Base-by-base conservation (phyloP, 768 basidiomycete species). In the Butyriboletus loyo region DNA sequence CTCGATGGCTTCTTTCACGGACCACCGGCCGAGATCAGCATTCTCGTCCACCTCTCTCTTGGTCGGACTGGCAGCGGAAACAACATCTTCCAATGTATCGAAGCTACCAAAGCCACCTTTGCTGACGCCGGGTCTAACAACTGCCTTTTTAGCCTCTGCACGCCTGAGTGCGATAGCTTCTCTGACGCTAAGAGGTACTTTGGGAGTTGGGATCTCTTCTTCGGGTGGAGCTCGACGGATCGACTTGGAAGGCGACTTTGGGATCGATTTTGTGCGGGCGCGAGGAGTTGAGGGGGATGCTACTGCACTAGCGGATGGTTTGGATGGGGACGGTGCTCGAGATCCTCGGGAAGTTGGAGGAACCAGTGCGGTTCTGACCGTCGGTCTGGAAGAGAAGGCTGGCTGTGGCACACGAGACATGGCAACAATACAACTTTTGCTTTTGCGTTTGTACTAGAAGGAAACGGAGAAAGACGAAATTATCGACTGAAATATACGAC, bases 131-230 rank as follows among this genome's bases (percentile, higher is more conserved):
- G 48, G 49, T 42, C 55, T 58, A 17, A 55, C 35, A 7, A 56
- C 49, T 3, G 76, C 72, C 61, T 89, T 91, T 72, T 85, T 89
- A 0, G 84, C 87, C 62, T 90, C 86, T 0, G 89, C 88, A 38
- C 89, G 77, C 55, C 81, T 88, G 40, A 89, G 72, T 2, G 89
- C 89, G 63, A 92, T 90, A 14, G 84, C 86, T 55, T 90, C 90
- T 59, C 84, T 84, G 56, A 91, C 78, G 62, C 79, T 89, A 28
- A 80, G 52, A 34, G 66, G 57, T 36, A 39, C 1, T 47, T 69
- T 75, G 15, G 72, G 58, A 17, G 77, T 52, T 32, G 58, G 66
- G 7, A 61, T 43, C 24, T 63, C 62, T 53, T 53, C 59, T 49
- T 58, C 61, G 30, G 55, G 58, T 1, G 55, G 59, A 44, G 59